Percentiles rank a stretch among this genome's conserved stretches.
These are phyloP conservation scores for Sporothrix globosa DNA, from an alignment of 2,329 filamentous ascomycete species.

Conservation along the genomic window DNA sequence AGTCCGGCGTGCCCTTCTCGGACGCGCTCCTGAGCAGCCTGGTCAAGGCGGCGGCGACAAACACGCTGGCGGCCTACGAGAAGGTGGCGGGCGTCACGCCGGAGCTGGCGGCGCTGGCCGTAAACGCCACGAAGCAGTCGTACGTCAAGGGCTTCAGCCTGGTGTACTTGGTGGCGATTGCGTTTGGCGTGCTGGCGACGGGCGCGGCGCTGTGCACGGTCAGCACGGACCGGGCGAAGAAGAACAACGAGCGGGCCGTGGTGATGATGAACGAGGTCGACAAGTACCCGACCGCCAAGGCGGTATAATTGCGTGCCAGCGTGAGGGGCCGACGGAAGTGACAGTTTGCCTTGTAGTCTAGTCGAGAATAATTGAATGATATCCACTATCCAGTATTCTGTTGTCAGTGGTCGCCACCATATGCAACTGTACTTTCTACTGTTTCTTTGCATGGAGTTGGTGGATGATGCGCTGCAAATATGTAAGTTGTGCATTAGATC, in stretches of 20 bases:
- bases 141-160: slow-evolving; percentile 45
- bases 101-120: slow-evolving; percentile 38
- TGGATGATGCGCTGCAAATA: not conserved
- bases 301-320: not conserved
- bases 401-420: too few relatives aligned
- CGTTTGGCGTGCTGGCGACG: slow-evolving; percentile 41
- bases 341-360: not conserved
- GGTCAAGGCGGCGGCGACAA: slow-evolving; percentile 41
- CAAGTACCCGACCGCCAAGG: slow-evolving; percentile 15
- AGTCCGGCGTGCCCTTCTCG: slow-evolving; percentile 37
- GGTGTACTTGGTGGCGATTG: slow-evolving; percentile 44
- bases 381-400: not conserved
- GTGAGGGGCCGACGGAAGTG: not conserved
- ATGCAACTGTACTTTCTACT: not conserved
- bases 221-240: slow-evolving; percentile 42
- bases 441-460: not conserved
- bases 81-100: slow-evolving; percentile 41
- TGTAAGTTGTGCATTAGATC: too few relatives aligned
- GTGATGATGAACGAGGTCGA: slow-evolving; percentile 39
- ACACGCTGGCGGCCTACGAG: slow-evolving; percentile 43
- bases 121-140: slow-evolving; percentile 41
- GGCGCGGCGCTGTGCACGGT: slow-evolving; percentile 40
- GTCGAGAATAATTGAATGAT: not conserved
- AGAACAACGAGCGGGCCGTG: slow-evolving; percentile 40
- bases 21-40: slow-evolving; percentile 35